Evolutionary conservation across 257 asterid species (phyloP), one percentile per base, ranked within the genome.

Genomic region (Nicotiana benthamiana): DNA sequence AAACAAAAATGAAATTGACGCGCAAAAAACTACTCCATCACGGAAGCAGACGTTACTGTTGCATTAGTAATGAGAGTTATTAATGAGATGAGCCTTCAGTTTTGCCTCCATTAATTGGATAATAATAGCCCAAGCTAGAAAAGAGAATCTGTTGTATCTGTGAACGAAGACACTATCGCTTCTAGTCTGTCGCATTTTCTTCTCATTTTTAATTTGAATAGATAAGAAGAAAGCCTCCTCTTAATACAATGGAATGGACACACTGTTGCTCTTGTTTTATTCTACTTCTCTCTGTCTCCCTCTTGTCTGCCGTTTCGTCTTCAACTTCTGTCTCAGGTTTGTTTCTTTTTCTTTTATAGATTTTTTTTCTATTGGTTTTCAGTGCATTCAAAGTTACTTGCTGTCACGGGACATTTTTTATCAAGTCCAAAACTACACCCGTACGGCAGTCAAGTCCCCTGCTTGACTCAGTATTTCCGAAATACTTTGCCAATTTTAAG

Each of bases 321-420:
- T 79, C 81, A 51, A 43, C 13, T 5, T 79, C 75, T 79, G 17
- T 43, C 12, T 43, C 62, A 4, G 75, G 81, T 79, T 18, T 76
- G 80, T 22, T 60, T 34, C 36, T 60, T 57, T 6, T 22, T 59
- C 17, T 13, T 34, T 16, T 1, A 26, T 2, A 8, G 48, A 40
- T 1, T 76, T 5, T 28, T 28, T 18, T n/a, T 20, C 2, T 20
- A 22, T 32, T 6, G 1, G 3, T 0, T 54, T 28, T 61, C 22
- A 66, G 46, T 28, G 28, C 2, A 11, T 30, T 76, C 30, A 2
- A 52, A 54, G 32, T 40, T 61, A 9, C 2, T 22, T 78, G n/a
- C n/a, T n/a, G n/a, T n/a, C n/a, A n/a, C n/a, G 30, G 30, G 30
- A 2, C 30, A 2, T 27, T 27, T 27, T 27, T 27, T 1, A 27